phyloP scores from a whole-genome alignment of 371 early-diverging fungal genomes.

The Dichotomocladium elegans region DNA sequence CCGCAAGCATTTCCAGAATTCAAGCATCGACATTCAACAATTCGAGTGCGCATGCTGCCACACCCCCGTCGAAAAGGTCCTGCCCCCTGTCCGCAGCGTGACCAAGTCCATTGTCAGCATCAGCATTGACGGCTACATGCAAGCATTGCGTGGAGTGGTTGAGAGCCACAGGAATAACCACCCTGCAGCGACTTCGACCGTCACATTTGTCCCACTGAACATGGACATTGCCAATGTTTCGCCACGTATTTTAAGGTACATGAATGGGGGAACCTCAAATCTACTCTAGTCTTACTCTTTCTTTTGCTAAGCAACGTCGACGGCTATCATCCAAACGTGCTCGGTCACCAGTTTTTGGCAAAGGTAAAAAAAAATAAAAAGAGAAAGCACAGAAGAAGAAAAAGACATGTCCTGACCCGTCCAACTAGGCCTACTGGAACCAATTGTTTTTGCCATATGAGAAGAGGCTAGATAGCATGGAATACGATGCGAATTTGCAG shows the following conservation, averaged over 20 bases:
- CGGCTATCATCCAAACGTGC: slow-evolving; percentile 30
- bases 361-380: slow-evolving; percentile 13
- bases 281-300: too few species aligned
- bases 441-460: slow-evolving; percentile 4
- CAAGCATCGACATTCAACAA: slow-evolving; percentile 12
- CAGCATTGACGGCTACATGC: slow-evolving; percentile 4
- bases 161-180: background rate
- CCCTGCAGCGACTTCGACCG: slow-evolving; percentile 8
- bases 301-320: slow-evolving; percentile 39
- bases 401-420: background rate
- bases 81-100: background rate
- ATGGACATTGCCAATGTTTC: background rate
- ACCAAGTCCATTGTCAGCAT: background rate
- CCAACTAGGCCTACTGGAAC: slow-evolving; percentile 4
- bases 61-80: background rate
- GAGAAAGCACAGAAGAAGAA: background rate
- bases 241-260: background rate
- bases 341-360: slow-evolving; percentile 21
- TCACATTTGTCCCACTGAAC: slow-evolving; percentile 25
- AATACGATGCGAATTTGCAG: slow-evolving; percentile 5
- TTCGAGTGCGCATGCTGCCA: slow-evolving; percentile 32
- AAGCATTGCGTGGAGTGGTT: background rate
- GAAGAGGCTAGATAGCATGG: background rate
- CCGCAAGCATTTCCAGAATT: slow-evolving; percentile 18
- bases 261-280: too few species aligned